Conservation (phyloP, 176 grass and related monocot species). For the Themeda triandra region DNA sequence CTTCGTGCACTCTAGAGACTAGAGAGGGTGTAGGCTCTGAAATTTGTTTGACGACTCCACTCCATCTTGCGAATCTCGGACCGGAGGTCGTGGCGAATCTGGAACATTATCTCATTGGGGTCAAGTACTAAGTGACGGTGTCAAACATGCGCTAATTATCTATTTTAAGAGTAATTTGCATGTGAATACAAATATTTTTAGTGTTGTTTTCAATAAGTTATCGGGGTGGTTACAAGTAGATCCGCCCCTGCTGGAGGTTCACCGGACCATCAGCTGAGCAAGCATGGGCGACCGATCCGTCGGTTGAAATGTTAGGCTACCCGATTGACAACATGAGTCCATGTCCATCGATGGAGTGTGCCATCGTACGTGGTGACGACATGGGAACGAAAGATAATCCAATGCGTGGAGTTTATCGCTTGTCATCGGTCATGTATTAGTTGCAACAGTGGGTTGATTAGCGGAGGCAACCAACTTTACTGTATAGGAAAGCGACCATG, state of each 20-base stretch:
- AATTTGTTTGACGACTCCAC: not conserved
- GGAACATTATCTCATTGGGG: too few species aligned
- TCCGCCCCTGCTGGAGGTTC: too few species aligned
- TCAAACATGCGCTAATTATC: too few species aligned
- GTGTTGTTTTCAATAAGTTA: too few species aligned
- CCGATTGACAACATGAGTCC: not conserved
- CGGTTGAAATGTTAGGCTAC: slow-evolving; percentile 13
- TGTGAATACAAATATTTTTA: too few species aligned
- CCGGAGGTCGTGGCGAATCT: too few species aligned
- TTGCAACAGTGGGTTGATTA: not conserved
- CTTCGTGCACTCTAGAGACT: not conserved
- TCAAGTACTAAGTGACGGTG: too few species aligned
- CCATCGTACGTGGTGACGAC: not conserved
- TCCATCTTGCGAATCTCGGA: not conserved
- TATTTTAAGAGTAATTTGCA: too few species aligned
- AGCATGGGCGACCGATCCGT: not conserved
- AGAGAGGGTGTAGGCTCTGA: not conserved
- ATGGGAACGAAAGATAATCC: too few species aligned
- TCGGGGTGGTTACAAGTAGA: too few species aligned
- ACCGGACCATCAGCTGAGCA: too few species aligned
- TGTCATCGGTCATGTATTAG: not conserved
- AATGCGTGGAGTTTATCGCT: not conserved
- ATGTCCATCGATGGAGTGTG: not conserved
- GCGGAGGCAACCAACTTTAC: not conserved
- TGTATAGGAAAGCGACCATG: not conserved